Evolutionary conservation across 345 rosid genomes (phyloP), one percentile per base, ranked within the genome.

Genomic region (Capsella bursapastoris): DNA sequence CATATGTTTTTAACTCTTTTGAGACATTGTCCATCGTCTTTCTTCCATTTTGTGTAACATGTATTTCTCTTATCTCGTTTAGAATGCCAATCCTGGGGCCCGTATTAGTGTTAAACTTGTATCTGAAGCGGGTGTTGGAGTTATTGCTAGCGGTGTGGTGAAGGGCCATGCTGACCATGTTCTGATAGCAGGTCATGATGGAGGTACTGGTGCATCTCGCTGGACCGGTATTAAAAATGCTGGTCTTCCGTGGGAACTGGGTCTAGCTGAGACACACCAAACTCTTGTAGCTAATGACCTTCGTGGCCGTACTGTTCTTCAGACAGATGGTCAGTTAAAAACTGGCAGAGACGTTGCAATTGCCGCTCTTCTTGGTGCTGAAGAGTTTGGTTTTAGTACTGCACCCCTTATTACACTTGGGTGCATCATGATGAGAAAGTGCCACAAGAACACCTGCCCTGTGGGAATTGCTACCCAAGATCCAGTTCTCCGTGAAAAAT

Each of bases 391-490:
- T 61, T 96, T 96, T 70, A 96, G 99, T 84, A 96, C 99, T 44
- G 99, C 99, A 10, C 99, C 99, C 38, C 96, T 96, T 44, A 96
- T 96, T 64, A 92, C 99, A 4, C 97, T 96, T 2, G 99, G 99
- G 48, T 96, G 99, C 82, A 92, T 96, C 82, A 96, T 96, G 99
- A 96, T 96, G 99, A 83, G 97, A 69, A 96, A 96, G 79, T 96
- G 99, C 85, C 99, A 96, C 81, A 96, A 96, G 77, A 96, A 96
- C 74, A 96, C 99, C 8, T 96, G 99, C 56, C 99, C 99, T 16
- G 99, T 96, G n/a, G 99, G 99, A 68, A 92, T 96, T 83, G 99
- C 99, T 38, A 96, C 99, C 29, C 99, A 96, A 74, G 99, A 96
- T 85, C 98, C 98, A 18, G 97, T 96, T 60, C 90, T 96, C 59